Conservation (phyloP, 768 basidiomycete species). For the Kondoa subrosea region DNA sequence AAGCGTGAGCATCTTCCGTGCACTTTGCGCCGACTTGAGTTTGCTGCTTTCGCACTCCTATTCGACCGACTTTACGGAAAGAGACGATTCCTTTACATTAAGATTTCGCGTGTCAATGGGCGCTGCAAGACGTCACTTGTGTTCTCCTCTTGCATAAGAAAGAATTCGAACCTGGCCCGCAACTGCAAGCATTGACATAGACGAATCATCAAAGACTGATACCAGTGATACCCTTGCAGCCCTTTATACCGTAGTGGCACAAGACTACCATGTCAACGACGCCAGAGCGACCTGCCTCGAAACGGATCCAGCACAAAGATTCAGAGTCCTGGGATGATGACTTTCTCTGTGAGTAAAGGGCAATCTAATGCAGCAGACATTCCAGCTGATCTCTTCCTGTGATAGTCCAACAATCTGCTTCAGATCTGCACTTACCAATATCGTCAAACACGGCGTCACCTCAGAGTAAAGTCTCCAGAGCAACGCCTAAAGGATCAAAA, state of each 20-base stretch:
- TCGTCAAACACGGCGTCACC: not conserved
- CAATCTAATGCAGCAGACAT: not conserved
- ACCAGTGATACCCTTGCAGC: not conserved
- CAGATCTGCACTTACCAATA: not conserved
- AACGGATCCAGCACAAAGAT: not conserved
- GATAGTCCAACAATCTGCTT: constrained; percentile 1
- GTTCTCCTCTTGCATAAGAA: no score
- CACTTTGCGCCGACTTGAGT: no score
- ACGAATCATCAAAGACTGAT: no score
- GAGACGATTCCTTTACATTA: no score
- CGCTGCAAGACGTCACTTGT: no score
- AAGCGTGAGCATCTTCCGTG: no score
- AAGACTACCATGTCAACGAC: not conserved
- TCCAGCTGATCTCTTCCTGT: not conserved
- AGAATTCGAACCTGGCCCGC: no score
- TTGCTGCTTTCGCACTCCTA: no score
- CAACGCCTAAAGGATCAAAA: not conserved
- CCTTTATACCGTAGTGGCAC: not conserved
- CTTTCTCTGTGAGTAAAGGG: constrained; percentile 1
- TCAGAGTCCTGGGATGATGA: constrained; percentile 6
- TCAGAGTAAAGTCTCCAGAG: not conserved
- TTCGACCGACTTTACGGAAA: no score
- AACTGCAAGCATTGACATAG: no score
- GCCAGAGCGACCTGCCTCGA: not conserved
- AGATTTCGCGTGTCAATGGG: no score